A percentile compares a stretch with the other conserved stretches of the same genome.
These are phyloP conservation scores for Fusarium sp. DNA, from an alignment of 2,329 filamentous ascomycete species.

Conservation along the genomic window DNA sequence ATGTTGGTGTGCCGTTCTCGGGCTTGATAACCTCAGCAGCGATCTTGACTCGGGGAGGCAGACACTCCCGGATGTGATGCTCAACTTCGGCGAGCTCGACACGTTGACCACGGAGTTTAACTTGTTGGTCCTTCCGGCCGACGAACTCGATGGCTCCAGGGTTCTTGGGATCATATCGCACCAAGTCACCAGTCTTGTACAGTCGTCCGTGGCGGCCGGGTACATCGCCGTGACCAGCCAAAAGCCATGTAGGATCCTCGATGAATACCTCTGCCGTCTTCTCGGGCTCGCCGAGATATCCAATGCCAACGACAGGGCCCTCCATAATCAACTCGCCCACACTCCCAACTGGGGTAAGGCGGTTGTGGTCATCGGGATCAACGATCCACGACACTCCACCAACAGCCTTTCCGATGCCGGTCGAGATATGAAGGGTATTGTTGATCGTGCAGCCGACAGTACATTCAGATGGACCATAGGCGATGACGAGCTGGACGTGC, in stretches of 20 bases:
- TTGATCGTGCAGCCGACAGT: slow-evolving; percentile 48
- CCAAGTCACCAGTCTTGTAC: slow-evolving; percentile 70
- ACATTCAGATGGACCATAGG: slow-evolving; percentile 64
- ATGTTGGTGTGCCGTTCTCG: slow-evolving; percentile 44
- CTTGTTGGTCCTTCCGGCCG: slow-evolving; percentile 71
- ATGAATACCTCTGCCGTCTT: slow-evolving; percentile 71
- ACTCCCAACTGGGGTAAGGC: slow-evolving; percentile 59
- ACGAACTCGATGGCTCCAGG: background rate
- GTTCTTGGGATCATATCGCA: background rate
- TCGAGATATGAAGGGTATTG: slow-evolving; percentile 52
- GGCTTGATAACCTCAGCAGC: slow-evolving; percentile 49
- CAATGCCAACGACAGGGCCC: slow-evolving; percentile 69
- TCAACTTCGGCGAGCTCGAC: slow-evolving; percentile 59
- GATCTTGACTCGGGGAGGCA: slow-evolving; percentile 55
- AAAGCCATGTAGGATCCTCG: slow-evolving; percentile 63
- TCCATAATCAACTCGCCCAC: slow-evolving; percentile 65
- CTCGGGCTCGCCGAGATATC: slow-evolving; percentile 68
- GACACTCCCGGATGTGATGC: slow-evolving; percentile 55
- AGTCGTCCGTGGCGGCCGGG: slow-evolving; percentile 57
- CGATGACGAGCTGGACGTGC: slow-evolving; percentile 61
- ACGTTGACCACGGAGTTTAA: slow-evolving; percentile 72
- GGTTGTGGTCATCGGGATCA: slow-evolving; percentile 58
- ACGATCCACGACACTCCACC: slow-evolving; percentile 62
- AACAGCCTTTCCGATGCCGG: slow-evolving; percentile 57
- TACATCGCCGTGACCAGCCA: slow-evolving; percentile 49